These are phyloP conservation scores for Butyriboletus loyo DNA, from an alignment of 768 basidiomycete species.

Conservation along the genomic window DNA sequence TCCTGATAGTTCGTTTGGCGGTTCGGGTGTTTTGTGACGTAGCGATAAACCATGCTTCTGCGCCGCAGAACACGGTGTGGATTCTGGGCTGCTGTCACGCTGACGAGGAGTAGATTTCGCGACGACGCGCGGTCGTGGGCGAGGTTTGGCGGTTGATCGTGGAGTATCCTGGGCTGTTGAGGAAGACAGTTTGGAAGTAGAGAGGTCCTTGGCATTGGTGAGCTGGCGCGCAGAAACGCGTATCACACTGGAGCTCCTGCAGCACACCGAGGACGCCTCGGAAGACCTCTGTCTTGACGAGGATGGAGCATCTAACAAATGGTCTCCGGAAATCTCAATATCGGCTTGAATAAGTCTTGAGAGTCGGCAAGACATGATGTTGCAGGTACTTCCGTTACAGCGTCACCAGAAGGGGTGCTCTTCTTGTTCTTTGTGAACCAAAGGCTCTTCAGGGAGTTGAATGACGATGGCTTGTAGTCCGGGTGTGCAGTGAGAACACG, in stretches of 20 bases:
- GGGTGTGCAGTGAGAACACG: conserved; percentile 22
- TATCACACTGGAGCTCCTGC: not conserved
- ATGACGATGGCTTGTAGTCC: conserved; percentile 18
- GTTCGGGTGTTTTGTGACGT: conserved; percentile 7
- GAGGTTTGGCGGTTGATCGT: conserved; percentile 2
- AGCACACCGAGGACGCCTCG: conserved; percentile 1
- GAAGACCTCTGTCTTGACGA: conserved; percentile 1
- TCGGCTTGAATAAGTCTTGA: conserved; percentile 21
- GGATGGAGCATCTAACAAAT: not conserved
- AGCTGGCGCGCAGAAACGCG: not conserved
- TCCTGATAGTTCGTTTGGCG: conserved; percentile 7
- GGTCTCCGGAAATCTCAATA: conserved; percentile 8
- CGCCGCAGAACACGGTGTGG: conserved; percentile 14
- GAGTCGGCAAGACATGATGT: conserved; percentile 23
- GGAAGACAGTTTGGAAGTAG: conserved; percentile 2
- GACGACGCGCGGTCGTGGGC: conserved; percentile 13
- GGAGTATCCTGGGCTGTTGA: not conserved
- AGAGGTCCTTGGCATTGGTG: not conserved
- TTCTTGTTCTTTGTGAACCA: conserved; percentile 38
- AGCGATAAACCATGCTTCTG: conserved; percentile 2
- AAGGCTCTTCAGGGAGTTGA: not conserved
- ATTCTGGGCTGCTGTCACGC: conserved; percentile 12
- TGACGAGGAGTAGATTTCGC: not conserved
- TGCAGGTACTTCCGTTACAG: conserved; percentile 7
- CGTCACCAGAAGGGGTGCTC: not conserved